Percentiles rank a stretch among this genome's conserved stretches.
Conservation (phyloP, 2,329 filamentous ascomycete genomes). For the Diaporthe destruens region DNA sequence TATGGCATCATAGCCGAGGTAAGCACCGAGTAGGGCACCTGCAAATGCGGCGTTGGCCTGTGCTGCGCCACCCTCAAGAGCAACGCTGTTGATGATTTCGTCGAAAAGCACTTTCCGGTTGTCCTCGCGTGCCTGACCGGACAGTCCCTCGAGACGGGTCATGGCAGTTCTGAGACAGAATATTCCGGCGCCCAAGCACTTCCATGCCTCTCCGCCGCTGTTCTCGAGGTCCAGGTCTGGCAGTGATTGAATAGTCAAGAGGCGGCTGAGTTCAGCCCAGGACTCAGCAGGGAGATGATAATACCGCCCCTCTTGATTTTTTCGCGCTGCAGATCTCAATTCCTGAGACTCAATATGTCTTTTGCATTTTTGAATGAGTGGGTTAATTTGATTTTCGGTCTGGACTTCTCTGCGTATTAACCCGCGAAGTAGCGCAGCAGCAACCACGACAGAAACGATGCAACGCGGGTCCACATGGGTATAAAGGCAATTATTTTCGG, state of each 20-base stretch:
- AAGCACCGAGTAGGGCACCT: slow-evolving; percentile 29
- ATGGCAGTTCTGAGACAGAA: slow-evolving; percentile 20
- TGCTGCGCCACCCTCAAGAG: not conserved
- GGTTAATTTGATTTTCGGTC: not conserved
- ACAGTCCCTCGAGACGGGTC: not conserved
- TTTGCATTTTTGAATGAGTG: not conserved
- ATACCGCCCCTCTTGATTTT: not conserved
- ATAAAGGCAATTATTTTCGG: not conserved
- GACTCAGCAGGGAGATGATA: not conserved
- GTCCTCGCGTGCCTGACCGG: not conserved
- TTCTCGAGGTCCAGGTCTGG: slow-evolving; percentile 4
- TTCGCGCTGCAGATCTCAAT: too few relatives aligned
- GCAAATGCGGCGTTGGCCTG: slow-evolving; percentile 19
- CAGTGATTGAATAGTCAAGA: slow-evolving; percentile 9
- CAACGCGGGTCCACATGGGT: slow-evolving; percentile 18
- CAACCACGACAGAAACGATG: not conserved
- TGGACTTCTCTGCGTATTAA: slow-evolving; percentile 3
- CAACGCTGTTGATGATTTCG: not conserved
- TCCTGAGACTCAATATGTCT: not conserved
- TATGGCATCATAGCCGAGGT: slow-evolving; percentile 24
- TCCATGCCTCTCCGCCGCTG: not conserved
- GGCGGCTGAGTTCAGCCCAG: not conserved
- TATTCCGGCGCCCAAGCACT: not conserved
- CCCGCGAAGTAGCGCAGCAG: not conserved
- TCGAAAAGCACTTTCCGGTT: not conserved